Conservation (phyloP, 345 rosid genomes). For the Anastatica hierochuntica region DNA sequence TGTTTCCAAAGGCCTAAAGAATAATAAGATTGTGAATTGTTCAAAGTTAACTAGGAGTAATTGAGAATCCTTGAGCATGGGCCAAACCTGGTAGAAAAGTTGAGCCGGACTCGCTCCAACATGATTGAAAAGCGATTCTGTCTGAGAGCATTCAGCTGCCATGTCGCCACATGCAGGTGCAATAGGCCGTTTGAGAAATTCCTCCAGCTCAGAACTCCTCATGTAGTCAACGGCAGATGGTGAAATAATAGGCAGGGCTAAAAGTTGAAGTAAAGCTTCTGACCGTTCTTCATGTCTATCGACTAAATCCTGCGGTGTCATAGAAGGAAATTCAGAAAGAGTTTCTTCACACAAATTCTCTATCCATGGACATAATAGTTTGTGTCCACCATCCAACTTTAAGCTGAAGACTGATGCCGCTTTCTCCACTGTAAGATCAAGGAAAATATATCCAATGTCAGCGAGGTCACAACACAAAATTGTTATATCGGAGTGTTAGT, state of each 20-base stretch:
- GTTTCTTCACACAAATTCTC: slow-evolving; percentile 75
- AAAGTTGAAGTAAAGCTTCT: slow-evolving; percentile 43
- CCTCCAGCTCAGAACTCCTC: slow-evolving; percentile 62
- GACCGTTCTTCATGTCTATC: slow-evolving; percentile 54
- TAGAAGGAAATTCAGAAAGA: slow-evolving; percentile 79
- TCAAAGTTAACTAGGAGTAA: too few relatives aligned
- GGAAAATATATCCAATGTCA: slow-evolving; percentile 15
- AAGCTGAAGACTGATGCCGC: slow-evolving; percentile 82
- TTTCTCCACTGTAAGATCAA: slow-evolving; percentile 59
- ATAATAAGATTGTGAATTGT: neutral
- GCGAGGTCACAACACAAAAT: neutral
- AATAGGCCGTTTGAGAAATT: slow-evolving; percentile 48
- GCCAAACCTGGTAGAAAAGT: slow-evolving; percentile 63
- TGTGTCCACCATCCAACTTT: slow-evolving; percentile 82
- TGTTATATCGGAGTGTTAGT: neutral
- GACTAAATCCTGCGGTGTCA: slow-evolving; percentile 51
- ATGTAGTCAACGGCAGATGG: slow-evolving; percentile 57
- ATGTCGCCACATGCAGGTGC: slow-evolving; percentile 27
- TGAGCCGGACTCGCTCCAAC: slow-evolving; percentile 32
- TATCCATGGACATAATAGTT: slow-evolving; percentile 71
- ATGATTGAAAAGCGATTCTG: slow-evolving; percentile 31
- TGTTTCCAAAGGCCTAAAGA: neutral
- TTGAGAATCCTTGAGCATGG: too few relatives aligned
- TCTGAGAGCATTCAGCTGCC: slow-evolving; percentile 20
- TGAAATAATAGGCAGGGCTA: slow-evolving; percentile 64